These are phyloP conservation scores for Fusarium sp. DNA, from an alignment of 2,329 filamentous ascomycete species.

Conservation along the genomic window DNA sequence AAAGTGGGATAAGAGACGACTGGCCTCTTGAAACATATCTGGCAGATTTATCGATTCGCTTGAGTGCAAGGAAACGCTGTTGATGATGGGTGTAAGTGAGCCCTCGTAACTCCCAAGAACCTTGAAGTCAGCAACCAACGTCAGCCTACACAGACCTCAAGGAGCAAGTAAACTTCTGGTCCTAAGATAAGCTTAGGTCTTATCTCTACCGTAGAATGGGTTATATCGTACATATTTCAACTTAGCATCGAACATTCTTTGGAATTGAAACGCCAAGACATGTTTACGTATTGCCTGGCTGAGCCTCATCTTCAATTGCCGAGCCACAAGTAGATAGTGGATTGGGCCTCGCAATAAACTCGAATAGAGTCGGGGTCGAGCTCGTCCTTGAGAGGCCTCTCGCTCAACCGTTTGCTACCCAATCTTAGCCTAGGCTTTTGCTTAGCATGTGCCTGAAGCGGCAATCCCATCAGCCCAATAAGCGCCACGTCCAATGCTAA, in stretches of 20 bases:
- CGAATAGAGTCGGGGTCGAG: neutral
- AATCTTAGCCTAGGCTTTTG: neutral
- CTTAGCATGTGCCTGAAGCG: constrained; percentile 17
- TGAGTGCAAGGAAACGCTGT: neutral
- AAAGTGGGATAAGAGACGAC: neutral
- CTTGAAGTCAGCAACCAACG: neutral
- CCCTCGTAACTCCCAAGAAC: neutral
- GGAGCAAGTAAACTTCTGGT: neutral
- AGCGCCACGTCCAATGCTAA: constrained; percentile 4
- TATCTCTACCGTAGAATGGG: neutral
- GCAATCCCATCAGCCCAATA: constrained; percentile 10
- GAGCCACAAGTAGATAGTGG: constrained; percentile 22
- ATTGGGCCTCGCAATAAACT: constrained; percentile 8
- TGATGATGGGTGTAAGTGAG: neutral
- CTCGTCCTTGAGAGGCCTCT: constrained; percentile 25
- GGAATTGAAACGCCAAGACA: constrained; percentile 1
- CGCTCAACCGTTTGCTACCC: constrained; percentile 5
- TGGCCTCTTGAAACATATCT: neutral
- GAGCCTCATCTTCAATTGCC: constrained; percentile 11
- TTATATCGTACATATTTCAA: neutral
- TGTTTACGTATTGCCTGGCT: constrained; percentile 4
- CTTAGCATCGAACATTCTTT: neutral
- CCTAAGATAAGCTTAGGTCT: neutral
- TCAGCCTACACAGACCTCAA: neutral
- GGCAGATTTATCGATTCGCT: neutral